Evolutionary conservation across 805 yeast species (phyloP), one percentile per base, ranked within the genome.

Genomic region (Trichomonascus vanleenenianus): DNA sequence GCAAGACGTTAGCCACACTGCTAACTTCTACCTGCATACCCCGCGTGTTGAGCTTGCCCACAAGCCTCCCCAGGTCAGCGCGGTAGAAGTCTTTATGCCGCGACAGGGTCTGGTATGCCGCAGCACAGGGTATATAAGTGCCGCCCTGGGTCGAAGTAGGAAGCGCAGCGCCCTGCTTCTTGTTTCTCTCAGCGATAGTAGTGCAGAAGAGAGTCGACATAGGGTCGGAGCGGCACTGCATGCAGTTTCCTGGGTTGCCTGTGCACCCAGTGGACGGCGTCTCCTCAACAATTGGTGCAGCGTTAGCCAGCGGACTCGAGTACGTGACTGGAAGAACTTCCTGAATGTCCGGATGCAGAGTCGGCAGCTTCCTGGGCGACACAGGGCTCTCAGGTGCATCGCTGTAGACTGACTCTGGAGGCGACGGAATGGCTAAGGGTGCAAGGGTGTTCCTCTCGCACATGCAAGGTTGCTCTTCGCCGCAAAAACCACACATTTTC

Each of bases 11-110:
- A 27, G 93, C 95, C 30, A 88, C 93, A 54, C 87, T 78, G 56
- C 83, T 86, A n/a, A 85, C 95, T 58, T 88, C 96, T 40, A 88
- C 95, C 56, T 83, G 86, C 83, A 85, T 84, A 2, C 95, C 96
- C 51, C 83, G 70, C 1, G 94, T 84, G 27, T 83, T 78, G 53
- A 87, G 71, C 55, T 82, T 78, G 11, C 84, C 84, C 3, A 86
- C 88, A 50, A 86, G 68, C 2, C 80, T 76, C 45, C 83, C 76
- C 57, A 86, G 78, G 51, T 85, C 93, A 15, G 82, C 85, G 6
- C 77, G 70, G 47, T 76, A 74, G 65, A 86, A 86, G 54, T 80
- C 78, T 56, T 83, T 82, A 62, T 87, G 96, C 47, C 95, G 71
- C 30, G 89, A 79, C 43, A 89, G 72, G 2, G 95, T 85, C 63